phyloP scores from a whole-genome alignment of 2,329 filamentous ascomycete genomes.

The Coniochaeta sp. region DNA sequence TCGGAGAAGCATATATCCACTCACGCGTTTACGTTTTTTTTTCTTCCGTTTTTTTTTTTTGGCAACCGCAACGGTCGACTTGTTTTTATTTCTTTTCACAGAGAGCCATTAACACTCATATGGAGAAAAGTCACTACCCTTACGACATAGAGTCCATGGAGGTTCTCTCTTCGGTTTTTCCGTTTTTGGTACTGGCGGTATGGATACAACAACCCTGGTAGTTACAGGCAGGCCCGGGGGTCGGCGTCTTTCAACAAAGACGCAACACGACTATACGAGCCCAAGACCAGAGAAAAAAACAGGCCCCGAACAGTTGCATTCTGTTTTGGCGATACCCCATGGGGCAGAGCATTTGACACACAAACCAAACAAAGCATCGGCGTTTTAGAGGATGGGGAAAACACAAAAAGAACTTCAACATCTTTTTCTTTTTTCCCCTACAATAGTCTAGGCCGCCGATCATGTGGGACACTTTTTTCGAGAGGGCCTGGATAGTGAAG shows the following conservation, averaged over 20 bases:
- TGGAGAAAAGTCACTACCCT: not conserved
- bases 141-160: constrained; percentile 7
- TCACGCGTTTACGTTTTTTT: not conserved
- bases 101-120: not conserved
- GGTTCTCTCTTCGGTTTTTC: not conserved
- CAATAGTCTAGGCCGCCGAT: constrained; percentile 13
- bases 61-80: not conserved
- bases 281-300: constrained; percentile 13
- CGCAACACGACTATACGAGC: constrained; percentile 15
- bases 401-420: constrained; percentile 25
- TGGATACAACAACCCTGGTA: not conserved
- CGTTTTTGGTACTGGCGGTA: not conserved
- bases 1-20: constrained; percentile 14
- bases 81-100: not conserved
- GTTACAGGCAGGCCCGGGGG: not conserved
- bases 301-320: constrained; percentile 13
- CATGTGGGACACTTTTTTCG: constrained; percentile 13
- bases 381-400: constrained; percentile 21
- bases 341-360: constrained; percentile 19
- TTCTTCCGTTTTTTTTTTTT: not conserved
- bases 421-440: constrained; percentile 23
- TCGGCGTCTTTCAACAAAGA: constrained; percentile 29
- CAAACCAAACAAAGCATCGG: constrained; percentile 19
- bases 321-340: constrained; percentile 20
- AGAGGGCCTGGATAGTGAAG: constrained; percentile 11